Percentiles rank a stretch among this genome's conserved stretches.
These are phyloP conservation scores for Russula compacta DNA, from an alignment of 768 basidiomycete species.

Conservation along the genomic window DNA sequence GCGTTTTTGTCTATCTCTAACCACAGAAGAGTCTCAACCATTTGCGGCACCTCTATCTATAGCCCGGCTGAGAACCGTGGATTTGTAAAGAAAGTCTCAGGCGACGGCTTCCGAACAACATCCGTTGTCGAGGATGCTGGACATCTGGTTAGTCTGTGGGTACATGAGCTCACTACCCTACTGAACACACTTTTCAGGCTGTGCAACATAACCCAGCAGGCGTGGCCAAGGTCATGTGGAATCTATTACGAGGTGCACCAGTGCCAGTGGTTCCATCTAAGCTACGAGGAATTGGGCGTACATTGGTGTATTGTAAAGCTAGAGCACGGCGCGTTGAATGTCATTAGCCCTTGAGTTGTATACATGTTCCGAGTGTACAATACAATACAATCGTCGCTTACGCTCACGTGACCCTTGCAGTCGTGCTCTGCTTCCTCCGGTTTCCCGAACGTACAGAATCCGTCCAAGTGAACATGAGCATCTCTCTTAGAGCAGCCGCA, in stretches of 20 bases:
- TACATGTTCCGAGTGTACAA: too few relatives aligned
- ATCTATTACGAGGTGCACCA: not conserved
- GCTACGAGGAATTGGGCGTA: not conserved
- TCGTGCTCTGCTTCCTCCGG: not conserved
- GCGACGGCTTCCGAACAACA: conserved; percentile 5
- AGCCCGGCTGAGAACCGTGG: conserved; percentile 10
- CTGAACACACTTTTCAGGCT: not conserved
- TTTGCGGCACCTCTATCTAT: too few relatives aligned
- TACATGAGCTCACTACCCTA: not conserved
- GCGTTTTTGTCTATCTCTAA: not conserved
- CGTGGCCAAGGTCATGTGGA: conserved; percentile 5
- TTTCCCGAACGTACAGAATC: not conserved
- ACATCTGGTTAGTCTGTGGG: conserved; percentile 10
- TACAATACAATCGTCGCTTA: too few relatives aligned
- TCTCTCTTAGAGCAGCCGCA: not conserved
- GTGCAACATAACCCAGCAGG: conserved; percentile 12
- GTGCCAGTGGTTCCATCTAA: not conserved
- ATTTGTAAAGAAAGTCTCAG: not conserved
- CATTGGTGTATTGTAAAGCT: too few relatives aligned
- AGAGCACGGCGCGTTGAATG: not conserved
- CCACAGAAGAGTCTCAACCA: not conserved
- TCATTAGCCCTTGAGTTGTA: too few relatives aligned
- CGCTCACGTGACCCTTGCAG: too few relatives aligned
- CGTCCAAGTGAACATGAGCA: not conserved
- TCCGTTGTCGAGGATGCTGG: conserved; percentile 12